Evolutionary conservation across 805 yeast genomes (phyloP).

Genomic region (Kuraishia capsulata): DNA sequence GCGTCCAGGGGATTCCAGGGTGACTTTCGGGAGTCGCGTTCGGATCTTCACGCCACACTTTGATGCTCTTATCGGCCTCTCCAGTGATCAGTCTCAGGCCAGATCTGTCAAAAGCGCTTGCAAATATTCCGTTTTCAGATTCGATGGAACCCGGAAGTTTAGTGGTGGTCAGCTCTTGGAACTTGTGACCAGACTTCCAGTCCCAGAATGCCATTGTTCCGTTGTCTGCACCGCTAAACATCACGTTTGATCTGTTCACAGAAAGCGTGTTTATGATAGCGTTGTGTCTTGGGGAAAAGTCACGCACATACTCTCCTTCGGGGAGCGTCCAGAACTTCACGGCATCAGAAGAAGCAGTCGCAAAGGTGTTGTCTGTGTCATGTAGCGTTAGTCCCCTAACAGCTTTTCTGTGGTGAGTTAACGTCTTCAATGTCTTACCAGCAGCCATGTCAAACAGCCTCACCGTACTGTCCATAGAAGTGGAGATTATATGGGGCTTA

Average conservation of each 20-base stretch:
- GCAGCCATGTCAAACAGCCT: slow-evolving; percentile 86
- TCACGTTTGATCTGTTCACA: slow-evolving; percentile 46
- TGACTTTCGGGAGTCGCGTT: too few species aligned
- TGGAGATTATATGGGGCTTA: slow-evolving; percentile 81
- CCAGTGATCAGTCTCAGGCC: slow-evolving; percentile 80
- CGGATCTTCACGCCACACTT: slow-evolving; percentile 56
- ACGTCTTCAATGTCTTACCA: slow-evolving; percentile 57
- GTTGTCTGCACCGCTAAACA: slow-evolving; percentile 79
- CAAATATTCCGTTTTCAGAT: slow-evolving; percentile 58
- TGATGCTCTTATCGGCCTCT: slow-evolving; percentile 82
- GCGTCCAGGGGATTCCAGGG: slow-evolving; percentile 27
- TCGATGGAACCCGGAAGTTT: slow-evolving; percentile 65
- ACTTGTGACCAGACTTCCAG: slow-evolving; percentile 58
- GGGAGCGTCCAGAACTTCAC: slow-evolving; percentile 81
- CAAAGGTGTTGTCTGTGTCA: slow-evolving; percentile 64
- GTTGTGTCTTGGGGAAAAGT: slow-evolving; percentile 33
- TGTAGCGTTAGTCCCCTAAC: slow-evolving; percentile 67
- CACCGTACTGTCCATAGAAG: slow-evolving; percentile 79
- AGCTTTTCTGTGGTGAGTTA: slow-evolving; percentile 81
- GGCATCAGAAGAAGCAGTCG: slow-evolving; percentile 75
- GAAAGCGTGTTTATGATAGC: slow-evolving; percentile 60
- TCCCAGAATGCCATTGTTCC: slow-evolving; percentile 75
- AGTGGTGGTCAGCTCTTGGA: slow-evolving; percentile 43
- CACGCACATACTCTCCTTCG: slow-evolving; percentile 61
- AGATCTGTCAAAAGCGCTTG: slow-evolving; percentile 68